Evolutionary conservation across 495 filamentous ascomycete species (phyloP).

Genomic region (Lophiotrema nucula): DNA sequence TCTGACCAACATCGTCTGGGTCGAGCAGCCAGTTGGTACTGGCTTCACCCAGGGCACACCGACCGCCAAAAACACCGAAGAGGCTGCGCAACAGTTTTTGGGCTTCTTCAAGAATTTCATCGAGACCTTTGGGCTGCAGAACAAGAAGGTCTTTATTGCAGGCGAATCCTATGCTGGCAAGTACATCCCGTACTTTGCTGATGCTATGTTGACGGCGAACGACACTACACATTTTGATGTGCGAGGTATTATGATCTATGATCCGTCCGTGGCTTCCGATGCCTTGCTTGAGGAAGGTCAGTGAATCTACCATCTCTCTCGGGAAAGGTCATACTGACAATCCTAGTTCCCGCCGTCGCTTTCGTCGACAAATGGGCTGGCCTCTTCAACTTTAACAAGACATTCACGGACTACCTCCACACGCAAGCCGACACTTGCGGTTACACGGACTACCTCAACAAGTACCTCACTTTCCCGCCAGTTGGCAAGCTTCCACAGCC

Average conservation of each 20-base stretch:
- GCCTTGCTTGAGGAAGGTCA: slow-evolving; percentile 43
- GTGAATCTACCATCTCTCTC: slow-evolving; percentile 8
- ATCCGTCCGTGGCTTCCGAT: slow-evolving; percentile 43
- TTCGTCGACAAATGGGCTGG: slow-evolving; percentile 52
- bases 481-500: slow-evolving; percentile 43
- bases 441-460: slow-evolving; percentile 55
- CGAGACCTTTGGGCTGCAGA: slow-evolving; percentile 58
- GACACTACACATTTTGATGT: slow-evolving; percentile 66
- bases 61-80: slow-evolving; percentile 53
- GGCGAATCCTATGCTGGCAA: slow-evolving; percentile 69
- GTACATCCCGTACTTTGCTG: slow-evolving; percentile 78
- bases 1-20: slow-evolving; percentile 72
- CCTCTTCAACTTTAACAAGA: slow-evolving; percentile 58
- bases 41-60: slow-evolving; percentile 60
- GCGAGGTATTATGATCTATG: slow-evolving; percentile 65
- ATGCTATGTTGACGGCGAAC: slow-evolving; percentile 68
- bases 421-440: slow-evolving; percentile 54
- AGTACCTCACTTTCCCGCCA: slow-evolving; percentile 62
- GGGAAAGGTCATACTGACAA: slow-evolving; percentile 44
- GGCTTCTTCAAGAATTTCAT: slow-evolving; percentile 67
- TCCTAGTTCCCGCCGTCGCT: slow-evolving; percentile 48
- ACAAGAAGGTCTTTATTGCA: slow-evolving; percentile 61
- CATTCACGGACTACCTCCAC: slow-evolving; percentile 51
- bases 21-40: slow-evolving; percentile 77
- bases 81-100: slow-evolving; percentile 59